A percentile compares a stretch with the other conserved stretches of the same genome.
phyloP scores from a whole-genome alignment of 371 early-diverging fungal genomes.

The Quaeritorhiza haematococci region DNA sequence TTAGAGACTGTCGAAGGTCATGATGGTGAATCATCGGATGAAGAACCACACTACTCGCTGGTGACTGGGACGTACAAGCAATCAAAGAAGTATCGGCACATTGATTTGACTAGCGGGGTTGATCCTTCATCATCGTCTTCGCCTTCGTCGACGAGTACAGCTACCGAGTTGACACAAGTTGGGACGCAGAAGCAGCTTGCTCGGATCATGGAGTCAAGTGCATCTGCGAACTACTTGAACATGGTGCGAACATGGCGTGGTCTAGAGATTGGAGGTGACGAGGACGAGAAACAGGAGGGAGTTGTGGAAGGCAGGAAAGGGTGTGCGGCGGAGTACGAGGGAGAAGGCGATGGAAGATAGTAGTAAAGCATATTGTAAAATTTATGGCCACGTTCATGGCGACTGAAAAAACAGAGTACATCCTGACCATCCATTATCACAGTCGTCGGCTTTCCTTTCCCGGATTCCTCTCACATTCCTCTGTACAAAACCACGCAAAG shows the following conservation, averaged over 20 bases:
- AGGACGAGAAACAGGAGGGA: conserved; percentile 44
- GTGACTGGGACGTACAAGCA: conserved; percentile 74
- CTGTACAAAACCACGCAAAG: too few relatives aligned
- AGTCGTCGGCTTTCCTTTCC: too few relatives aligned
- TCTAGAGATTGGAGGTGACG: conserved; percentile 65
- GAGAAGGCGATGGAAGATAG: conserved; percentile 5
- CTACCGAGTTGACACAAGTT: conserved; percentile 34
- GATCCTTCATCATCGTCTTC: not conserved
- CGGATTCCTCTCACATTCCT: too few relatives aligned
- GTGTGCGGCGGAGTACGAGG: conserved; percentile 76
- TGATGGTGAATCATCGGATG: conserved; percentile 57
- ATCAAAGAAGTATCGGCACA: conserved; percentile 4
- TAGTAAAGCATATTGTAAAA: not conserved
- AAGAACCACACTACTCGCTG: conserved; percentile 80
- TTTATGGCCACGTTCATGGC: too few relatives aligned
- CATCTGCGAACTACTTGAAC: conserved; percentile 67
- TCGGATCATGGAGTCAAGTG: conserved; percentile 62
- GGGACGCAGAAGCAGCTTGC: conserved; percentile 54
- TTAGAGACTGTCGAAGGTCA: conserved; percentile 18
- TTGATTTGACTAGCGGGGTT: not conserved
- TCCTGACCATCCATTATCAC: too few relatives aligned
- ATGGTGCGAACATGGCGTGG: conserved; percentile 72
- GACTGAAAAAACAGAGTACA: too few relatives aligned
- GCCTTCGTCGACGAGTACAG: not conserved
- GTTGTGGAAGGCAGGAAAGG: conserved; percentile 79